Percentiles rank a stretch among this genome's conserved stretches.
Conservation (phyloP, 2,329 filamentous ascomycete genomes). For the Pezizomycotina sp. region DNA sequence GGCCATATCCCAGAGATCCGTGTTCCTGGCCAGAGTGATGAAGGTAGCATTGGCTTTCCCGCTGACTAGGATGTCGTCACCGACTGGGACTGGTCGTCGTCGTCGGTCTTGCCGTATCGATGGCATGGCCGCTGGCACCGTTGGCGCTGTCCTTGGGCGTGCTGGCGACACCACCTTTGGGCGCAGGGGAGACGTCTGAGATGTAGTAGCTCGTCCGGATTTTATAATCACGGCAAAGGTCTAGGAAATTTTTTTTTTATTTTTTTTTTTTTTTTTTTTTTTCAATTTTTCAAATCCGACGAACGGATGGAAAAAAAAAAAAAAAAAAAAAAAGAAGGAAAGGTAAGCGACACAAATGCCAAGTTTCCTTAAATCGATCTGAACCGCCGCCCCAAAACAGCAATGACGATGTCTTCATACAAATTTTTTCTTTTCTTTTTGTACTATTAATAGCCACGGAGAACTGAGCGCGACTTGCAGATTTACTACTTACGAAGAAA, state of each 20-base stretch:
- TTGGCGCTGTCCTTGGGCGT: slow-evolving; percentile 8
- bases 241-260: no score
- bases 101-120: slow-evolving; percentile 18
- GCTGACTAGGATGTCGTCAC: slow-evolving; percentile 20
- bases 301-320: no score
- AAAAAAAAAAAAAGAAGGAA: no score
- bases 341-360: no score
- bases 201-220: slow-evolving; percentile 7
- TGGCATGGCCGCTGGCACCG: slow-evolving; percentile 4
- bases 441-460: background rate
- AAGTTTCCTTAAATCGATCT: no score
- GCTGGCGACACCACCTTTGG: slow-evolving; percentile 8
- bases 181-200: slow-evolving; percentile 6
- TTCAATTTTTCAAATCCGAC: no score
- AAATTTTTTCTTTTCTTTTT: background rate
- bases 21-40: slow-evolving; percentile 84
- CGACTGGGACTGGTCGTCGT: slow-evolving; percentile 21
- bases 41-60: slow-evolving; percentile 87
- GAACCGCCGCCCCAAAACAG: background rate
- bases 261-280: no score
- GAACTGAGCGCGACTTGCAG: background rate
- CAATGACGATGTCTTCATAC: background rate
- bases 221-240: slow-evolving; percentile 2
- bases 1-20: slow-evolving; percentile 90
- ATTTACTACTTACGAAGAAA: slow-evolving; percentile 50